phyloP scores from a whole-genome alignment of 257 asterid species.

The Capsicum chinense region DNA sequence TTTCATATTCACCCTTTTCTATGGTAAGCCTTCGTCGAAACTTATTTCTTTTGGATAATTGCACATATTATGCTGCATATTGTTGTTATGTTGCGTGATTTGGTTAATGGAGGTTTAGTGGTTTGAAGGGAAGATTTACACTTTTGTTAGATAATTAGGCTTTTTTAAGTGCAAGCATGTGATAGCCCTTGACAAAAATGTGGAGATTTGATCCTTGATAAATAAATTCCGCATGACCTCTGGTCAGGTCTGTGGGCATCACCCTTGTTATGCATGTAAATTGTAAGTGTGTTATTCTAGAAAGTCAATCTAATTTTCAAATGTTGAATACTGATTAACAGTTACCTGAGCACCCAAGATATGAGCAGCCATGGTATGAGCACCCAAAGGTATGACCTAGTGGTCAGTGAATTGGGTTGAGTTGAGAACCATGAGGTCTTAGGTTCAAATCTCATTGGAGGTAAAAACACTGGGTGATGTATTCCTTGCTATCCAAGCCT shows the following conservation, averaged over 20 bases:
- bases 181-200: conserved; percentile 9
- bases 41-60: background rate
- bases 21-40: conserved; percentile 52
- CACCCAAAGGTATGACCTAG: background rate
- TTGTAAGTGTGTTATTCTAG: background rate
- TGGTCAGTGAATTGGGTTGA: background rate
- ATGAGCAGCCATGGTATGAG: background rate
- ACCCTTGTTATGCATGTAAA: background rate
- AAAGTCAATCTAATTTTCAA: background rate
- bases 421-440: background rate
- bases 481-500: background rate
- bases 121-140: background rate
- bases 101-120: background rate
- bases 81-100: conserved; percentile 14
- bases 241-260: background rate
- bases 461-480: background rate
- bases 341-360: background rate
- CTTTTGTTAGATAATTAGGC: background rate
- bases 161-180: background rate
- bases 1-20: conserved; percentile 71
- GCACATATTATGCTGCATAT: conserved; percentile 3
- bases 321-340: background rate
- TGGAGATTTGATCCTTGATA: conserved; percentile 3
- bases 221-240: background rate
- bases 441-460: background rate